Evolutionary conservation across 805 yeast species (phyloP).

Genomic region (Candida boleticola): DNA sequence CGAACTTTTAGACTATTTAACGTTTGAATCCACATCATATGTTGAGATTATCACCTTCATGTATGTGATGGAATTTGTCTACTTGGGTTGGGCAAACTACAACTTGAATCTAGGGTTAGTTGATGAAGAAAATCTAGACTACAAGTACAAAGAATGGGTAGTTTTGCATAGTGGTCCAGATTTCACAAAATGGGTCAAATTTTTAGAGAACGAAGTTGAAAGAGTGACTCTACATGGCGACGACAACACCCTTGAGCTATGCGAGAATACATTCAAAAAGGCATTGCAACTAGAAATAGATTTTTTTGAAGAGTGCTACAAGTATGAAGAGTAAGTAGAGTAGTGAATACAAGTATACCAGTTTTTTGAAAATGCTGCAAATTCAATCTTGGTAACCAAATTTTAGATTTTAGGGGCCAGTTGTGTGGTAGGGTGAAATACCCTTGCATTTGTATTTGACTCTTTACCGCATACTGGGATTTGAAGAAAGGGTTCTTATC

Average conservation of each 20-base stretch:
- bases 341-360: neutral
- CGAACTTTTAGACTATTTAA: conserved; percentile 29
- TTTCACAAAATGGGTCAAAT: conserved; percentile 48
- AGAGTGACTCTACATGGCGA: conserved; percentile 27
- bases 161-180: conserved; percentile 48
- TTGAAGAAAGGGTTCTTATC: too few relatives aligned
- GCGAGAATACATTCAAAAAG: conserved; percentile 26
- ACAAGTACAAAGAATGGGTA: conserved; percentile 53
- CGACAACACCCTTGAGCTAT: conserved; percentile 2
- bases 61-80: conserved; percentile 50
- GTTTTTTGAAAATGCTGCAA: too few relatives aligned
- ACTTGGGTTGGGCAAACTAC: conserved; percentile 51
- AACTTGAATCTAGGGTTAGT: conserved; percentile 15
- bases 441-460: too few relatives aligned
- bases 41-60: conserved; percentile 41
- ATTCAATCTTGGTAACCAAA: too few relatives aligned
- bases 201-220: conserved; percentile 44
- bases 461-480: too few relatives aligned
- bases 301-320: conserved; percentile 50
- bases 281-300: conserved; percentile 40
- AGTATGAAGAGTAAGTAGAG: conserved; percentile 11
- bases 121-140: conserved; percentile 28
- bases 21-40: conserved; percentile 27
- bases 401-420: too few relatives aligned
- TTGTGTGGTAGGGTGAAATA: too few relatives aligned